phyloP scores from a whole-genome alignment of 2,329 filamentous ascomycete species.

The Elsinoe batatas region DNA sequence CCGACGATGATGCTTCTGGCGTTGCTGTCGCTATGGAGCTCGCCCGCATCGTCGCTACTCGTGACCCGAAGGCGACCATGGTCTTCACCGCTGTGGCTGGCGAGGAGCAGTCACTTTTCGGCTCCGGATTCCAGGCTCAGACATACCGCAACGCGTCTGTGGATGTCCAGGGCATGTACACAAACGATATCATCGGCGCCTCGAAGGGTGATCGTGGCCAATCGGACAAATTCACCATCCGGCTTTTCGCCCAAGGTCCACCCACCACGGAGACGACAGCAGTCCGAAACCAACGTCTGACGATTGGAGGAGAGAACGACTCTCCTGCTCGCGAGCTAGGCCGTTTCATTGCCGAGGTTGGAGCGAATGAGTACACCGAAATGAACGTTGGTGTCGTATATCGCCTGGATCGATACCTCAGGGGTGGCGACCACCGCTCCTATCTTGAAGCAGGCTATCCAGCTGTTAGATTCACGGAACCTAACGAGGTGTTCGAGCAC shows the following conservation, averaged over 20 bases:
- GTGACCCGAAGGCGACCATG: constrained; percentile 42
- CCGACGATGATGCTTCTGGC: constrained; percentile 49
- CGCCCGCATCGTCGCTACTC: constrained; percentile 42
- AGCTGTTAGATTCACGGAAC: constrained; percentile 48
- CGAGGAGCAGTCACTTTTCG: constrained; percentile 49
- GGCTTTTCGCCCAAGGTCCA: constrained; percentile 7
- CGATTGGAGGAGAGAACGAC: constrained; percentile 45
- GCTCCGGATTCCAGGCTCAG: constrained; percentile 43
- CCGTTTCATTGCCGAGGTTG: constrained; percentile 46
- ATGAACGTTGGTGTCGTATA: constrained; percentile 50
- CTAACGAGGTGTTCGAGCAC: constrained; percentile 47
- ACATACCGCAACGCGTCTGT: constrained; percentile 42
- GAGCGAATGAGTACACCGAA: constrained; percentile 40
- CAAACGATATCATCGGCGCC: constrained; percentile 49
- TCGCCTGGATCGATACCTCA: constrained; percentile 44
- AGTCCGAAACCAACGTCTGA: constrained; percentile 31
- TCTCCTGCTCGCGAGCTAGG: constrained; percentile 46
- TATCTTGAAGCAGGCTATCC: constrained; percentile 48
- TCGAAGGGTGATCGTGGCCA: constrained; percentile 4
- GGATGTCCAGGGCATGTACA: constrained; percentile 49
- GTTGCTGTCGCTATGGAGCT: constrained; percentile 49
- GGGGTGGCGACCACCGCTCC: constrained; percentile 47
- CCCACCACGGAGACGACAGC: constrained; percentile 31
- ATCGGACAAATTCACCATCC: neutral
- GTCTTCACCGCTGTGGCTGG: constrained; percentile 49